phyloP scores from a whole-genome alignment of 495 filamentous ascomycete species.

The Pyronema omphalodes region DNA sequence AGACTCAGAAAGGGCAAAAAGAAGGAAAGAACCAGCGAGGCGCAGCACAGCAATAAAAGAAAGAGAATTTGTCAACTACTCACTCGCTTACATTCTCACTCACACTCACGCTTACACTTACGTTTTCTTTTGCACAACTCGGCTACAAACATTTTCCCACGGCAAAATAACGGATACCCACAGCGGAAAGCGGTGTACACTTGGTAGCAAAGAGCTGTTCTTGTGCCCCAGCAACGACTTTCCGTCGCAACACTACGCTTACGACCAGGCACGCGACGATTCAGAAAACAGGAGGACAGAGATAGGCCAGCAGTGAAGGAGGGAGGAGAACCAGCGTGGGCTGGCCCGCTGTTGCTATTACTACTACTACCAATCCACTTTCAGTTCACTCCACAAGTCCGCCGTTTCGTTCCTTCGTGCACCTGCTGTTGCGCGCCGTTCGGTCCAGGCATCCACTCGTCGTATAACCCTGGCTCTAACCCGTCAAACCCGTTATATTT shows the following conservation, averaged over 20 bases:
- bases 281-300: not conserved
- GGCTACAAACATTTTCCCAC: not conserved
- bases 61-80: too few species aligned
- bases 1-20: too few species aligned
- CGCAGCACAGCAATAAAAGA: too few species aligned
- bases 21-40: too few species aligned
- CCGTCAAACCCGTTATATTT: not conserved
- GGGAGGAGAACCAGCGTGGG: slow-evolving; percentile 2
- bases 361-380: not conserved
- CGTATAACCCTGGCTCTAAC: not conserved
- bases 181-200: slow-evolving; percentile 2
- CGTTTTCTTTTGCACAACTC: not conserved
- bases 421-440: not conserved
- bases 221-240: not conserved
- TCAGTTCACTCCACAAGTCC: not conserved
- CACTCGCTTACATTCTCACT: too few species aligned
- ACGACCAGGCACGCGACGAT: not conserved
- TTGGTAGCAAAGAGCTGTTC: not conserved
- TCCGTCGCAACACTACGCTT: not conserved
- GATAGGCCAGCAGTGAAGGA: not conserved
- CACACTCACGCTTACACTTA: too few species aligned
- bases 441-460: not conserved
- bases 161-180: not conserved
- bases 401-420: not conserved
- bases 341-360: slow-evolving; percentile 4